Conservation (phyloP, 2,329 filamentous ascomycete species). For the Pezicula radicicola region DNA sequence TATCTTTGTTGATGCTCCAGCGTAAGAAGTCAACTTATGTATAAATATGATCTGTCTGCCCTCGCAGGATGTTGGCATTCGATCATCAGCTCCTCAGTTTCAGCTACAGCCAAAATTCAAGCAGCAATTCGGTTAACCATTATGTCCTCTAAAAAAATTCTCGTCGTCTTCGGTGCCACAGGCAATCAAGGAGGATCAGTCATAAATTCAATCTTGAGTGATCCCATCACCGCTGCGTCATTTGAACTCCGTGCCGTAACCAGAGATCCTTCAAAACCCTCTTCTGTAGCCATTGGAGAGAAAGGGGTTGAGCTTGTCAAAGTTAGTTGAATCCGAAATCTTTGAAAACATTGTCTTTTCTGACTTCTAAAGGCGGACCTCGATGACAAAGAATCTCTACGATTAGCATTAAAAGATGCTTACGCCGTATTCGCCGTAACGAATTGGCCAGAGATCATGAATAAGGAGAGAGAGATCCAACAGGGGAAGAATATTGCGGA, state of each 20-base stretch:
- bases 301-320: slow-evolving; percentile 40
- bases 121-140: no score
- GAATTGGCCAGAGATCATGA: slow-evolving; percentile 24
- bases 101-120: no score
- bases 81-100: no score
- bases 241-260: slow-evolving; percentile 45
- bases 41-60: no score
- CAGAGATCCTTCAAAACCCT: slow-evolving; percentile 38
- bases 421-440: slow-evolving; percentile 19
- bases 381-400: slow-evolving; percentile 34
- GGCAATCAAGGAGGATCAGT: no score
- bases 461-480: slow-evolving; percentile 24
- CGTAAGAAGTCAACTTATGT: no score
- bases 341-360: neutral
- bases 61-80: no score
- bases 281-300: slow-evolving; percentile 34
- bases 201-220: slow-evolving; percentile 37
- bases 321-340: neutral
- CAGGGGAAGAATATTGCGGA: slow-evolving; percentile 31
- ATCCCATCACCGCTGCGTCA: slow-evolving; percentile 33
- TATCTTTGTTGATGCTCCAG: no score
- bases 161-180: slow-evolving; percentile 43
- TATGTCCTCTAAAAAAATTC: slow-evolving; percentile 24
- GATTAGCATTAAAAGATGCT: slow-evolving; percentile 14
- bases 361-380: slow-evolving; percentile 30